Percentiles rank a stretch among this genome's conserved stretches.
These are phyloP conservation scores for Fusarium nygamai DNA, from an alignment of 2,329 filamentous ascomycete genomes.

Conservation along the genomic window DNA sequence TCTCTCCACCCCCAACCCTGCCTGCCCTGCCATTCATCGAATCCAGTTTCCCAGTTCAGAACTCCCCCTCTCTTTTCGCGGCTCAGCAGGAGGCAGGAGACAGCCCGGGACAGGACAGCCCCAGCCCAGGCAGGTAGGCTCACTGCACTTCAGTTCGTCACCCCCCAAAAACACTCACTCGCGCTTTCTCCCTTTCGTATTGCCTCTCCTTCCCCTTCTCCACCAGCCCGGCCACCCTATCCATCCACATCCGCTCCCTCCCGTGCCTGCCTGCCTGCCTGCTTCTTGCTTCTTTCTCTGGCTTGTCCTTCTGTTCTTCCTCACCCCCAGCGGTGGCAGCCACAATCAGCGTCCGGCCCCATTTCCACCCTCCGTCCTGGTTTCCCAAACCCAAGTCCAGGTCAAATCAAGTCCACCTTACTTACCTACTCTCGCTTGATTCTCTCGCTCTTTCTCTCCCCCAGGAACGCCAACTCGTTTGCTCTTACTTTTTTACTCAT, in stretches of 20 bases:
- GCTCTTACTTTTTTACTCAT: constrained; percentile 32
- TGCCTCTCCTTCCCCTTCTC: constrained; percentile 28
- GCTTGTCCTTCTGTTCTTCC: not conserved
- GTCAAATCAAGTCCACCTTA: constrained; percentile 21
- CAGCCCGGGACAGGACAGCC: not conserved
- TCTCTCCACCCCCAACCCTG: constrained; percentile 19
- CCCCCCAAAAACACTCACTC: constrained; percentile 25
- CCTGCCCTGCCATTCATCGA: constrained; percentile 16
- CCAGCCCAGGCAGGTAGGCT: not conserved
- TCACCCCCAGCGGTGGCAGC: constrained; percentile 14
- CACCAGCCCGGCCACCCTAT: constrained; percentile 3
- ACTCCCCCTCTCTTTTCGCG: constrained; percentile 5
- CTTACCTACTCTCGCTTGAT: constrained; percentile 36
- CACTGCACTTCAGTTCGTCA: not conserved
- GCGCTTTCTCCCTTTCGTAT: constrained; percentile 30
- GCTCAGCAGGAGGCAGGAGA: not conserved
- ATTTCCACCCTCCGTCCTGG: constrained; percentile 27
- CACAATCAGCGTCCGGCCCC: constrained; percentile 30
- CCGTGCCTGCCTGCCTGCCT: constrained; percentile 1
- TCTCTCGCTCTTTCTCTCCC: constrained; percentile 31
- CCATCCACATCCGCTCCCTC: constrained; percentile 17
- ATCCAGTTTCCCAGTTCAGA: constrained; percentile 12
- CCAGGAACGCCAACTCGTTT: constrained; percentile 24
- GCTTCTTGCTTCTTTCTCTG: constrained; percentile 6
- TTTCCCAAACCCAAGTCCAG: constrained; percentile 1